phyloP scores from a whole-genome alignment of 352 stramenopile genomes.

The Plasmopara halstedii region DNA sequence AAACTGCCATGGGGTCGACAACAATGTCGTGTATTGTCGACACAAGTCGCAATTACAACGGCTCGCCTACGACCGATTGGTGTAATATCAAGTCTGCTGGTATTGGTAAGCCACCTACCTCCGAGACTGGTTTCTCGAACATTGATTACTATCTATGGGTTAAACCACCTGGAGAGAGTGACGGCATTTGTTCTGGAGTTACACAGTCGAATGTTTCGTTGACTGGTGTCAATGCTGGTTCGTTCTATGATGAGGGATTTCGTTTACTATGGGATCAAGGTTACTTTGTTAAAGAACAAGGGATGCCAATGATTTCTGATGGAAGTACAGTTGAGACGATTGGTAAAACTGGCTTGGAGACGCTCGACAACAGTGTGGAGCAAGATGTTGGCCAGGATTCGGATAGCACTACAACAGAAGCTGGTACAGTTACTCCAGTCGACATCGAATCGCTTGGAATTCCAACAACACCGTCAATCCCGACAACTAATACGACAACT shows the following conservation, averaged over 20 bases:
- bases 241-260: conserved; percentile 55
- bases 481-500: neutral
- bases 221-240: conserved; percentile 33
- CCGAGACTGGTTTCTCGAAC: conserved; percentile 33
- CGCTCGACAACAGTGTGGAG: conserved; percentile 3
- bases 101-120: conserved; percentile 47
- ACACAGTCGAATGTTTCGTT: conserved; percentile 22
- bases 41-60: conserved; percentile 54
- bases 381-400: neutral
- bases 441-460: conserved; percentile 4
- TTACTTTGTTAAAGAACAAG: conserved; percentile 43
- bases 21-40: conserved; percentile 52
- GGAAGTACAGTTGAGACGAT: neutral
- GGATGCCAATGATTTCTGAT: conserved; percentile 17
- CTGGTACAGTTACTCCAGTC: conserved; percentile 11
- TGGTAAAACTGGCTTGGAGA: conserved; percentile 4
- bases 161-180: conserved; percentile 56
- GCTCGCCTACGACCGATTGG: conserved; percentile 37
- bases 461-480: conserved; percentile 2
- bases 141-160: conserved; percentile 69
- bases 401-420: neutral
- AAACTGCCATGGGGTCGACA: conserved; percentile 34
- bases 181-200: conserved; percentile 43
- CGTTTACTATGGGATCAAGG: conserved; percentile 56
- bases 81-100: conserved; percentile 56